Conservation (phyloP, 805 yeast species). For the Metschnikowia kunwiensis region DNA sequence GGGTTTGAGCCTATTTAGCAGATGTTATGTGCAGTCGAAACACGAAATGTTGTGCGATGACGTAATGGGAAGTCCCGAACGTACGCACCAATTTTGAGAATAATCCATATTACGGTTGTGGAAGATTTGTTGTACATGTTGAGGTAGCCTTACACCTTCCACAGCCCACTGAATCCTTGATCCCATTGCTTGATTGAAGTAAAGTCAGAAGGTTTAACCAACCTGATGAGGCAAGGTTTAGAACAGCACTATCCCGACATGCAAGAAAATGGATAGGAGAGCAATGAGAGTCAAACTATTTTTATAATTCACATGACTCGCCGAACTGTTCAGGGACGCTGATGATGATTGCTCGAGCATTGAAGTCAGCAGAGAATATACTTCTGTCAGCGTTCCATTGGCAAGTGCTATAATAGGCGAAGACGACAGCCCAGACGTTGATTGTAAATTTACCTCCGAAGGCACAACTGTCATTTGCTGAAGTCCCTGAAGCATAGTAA, state of each 20-base stretch:
- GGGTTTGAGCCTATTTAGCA: no score
- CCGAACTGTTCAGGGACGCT: conserved; percentile 1
- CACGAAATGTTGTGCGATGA: no score
- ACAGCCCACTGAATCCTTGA: no score
- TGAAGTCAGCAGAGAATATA: not conserved
- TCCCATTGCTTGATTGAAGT: no score
- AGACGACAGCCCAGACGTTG: not conserved
- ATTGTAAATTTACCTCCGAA: conserved; percentile 1
- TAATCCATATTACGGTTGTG: no score
- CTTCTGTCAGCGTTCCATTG: conserved; percentile 2
- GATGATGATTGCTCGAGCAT: conserved; percentile 1
- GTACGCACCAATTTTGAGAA: no score
- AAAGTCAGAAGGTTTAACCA: no score
- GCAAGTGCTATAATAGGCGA: not conserved
- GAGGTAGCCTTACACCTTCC: no score
- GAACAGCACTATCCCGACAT: not conserved
- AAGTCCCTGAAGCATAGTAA: conserved; percentile 17
- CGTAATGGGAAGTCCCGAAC: no score
- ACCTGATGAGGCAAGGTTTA: no score
- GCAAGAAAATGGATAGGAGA: not conserved
- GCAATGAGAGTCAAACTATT: not conserved
- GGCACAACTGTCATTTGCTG: conserved; percentile 13
- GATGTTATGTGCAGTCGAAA: no score
- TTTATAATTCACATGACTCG: not conserved
- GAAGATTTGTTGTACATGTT: no score